Evolutionary conservation across 768 basidiomycete species (phyloP).

Genomic region (Mycena belliarum): DNA sequence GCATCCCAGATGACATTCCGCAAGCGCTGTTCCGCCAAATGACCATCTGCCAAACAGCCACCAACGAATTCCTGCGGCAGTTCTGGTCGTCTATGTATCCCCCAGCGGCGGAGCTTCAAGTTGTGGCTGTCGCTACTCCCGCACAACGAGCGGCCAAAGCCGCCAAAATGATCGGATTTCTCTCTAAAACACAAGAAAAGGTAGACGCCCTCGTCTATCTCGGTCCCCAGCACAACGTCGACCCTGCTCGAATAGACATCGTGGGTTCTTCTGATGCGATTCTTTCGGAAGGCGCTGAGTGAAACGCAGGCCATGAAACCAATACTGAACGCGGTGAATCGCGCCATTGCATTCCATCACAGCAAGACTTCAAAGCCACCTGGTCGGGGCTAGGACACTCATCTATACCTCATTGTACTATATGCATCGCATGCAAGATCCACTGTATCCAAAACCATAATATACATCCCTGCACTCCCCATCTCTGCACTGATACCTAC

Average conservation of each 20-base stretch:
- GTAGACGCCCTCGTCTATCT: slow-evolving; percentile 72
- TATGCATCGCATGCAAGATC: slow-evolving; percentile 23
- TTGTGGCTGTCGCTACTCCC: slow-evolving; percentile 51
- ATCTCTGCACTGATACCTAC: slow-evolving; percentile 4
- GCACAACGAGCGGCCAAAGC: slow-evolving; percentile 77
- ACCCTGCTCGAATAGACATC: slow-evolving; percentile 59
- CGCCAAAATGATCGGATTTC: slow-evolving; percentile 84
- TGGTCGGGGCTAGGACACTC: slow-evolving; percentile 24
- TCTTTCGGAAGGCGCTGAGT: not conserved
- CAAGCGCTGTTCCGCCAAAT: slow-evolving; percentile 78
- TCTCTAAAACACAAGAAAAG: slow-evolving; percentile 79
- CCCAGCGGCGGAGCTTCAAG: slow-evolving; percentile 57
- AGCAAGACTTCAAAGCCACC: slow-evolving; percentile 31
- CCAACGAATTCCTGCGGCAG: slow-evolving; percentile 95
- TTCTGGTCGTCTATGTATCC: slow-evolving; percentile 92
- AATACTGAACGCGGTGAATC: slow-evolving; percentile 68
- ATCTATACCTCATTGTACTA: slow-evolving; percentile 12
- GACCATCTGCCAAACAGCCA: slow-evolving; percentile 87
- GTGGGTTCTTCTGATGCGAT: slow-evolving; percentile 44
- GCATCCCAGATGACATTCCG: slow-evolving; percentile 70
- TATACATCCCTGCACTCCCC: too few relatives aligned
- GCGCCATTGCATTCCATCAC: slow-evolving; percentile 64
- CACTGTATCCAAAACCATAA: slow-evolving; percentile 29
- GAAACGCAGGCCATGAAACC: slow-evolving; percentile 71
- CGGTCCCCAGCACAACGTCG: slow-evolving; percentile 62